phyloP scores from a whole-genome alignment of 192 early-diverging fungal species.

The Coemansia sp. region DNA sequence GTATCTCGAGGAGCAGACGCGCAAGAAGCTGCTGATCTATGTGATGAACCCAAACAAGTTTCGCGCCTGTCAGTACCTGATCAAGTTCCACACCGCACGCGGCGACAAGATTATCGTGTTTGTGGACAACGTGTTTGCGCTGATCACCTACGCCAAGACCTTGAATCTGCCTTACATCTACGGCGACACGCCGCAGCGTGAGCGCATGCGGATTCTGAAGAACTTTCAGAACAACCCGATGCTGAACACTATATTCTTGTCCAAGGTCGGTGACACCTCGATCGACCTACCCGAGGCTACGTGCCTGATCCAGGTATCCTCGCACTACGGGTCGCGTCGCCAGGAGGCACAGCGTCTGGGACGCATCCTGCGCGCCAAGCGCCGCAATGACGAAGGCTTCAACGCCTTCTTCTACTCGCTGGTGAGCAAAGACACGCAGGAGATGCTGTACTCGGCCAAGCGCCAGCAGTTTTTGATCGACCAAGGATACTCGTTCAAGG shows the following conservation, averaged over 20 bases:
- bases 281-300: constrained; percentile 98
- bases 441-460: constrained; percentile 97
- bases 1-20: constrained; percentile 75
- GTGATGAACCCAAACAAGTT: constrained; percentile 98
- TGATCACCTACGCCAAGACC: constrained; percentile 84
- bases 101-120: constrained; percentile 99
- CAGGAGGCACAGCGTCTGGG: constrained; percentile 98
- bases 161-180: constrained; percentile 84
- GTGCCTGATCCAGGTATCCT: constrained; percentile 97
- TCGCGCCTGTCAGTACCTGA: constrained; percentile 95
- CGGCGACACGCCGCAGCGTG: constrained; percentile 83
- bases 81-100: constrained; percentile 83
- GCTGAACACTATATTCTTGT: constrained; percentile 85
- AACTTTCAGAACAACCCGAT: constrained; percentile 92
- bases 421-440: constrained; percentile 97
- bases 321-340: constrained; percentile 94
- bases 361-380: constrained; percentile 91
- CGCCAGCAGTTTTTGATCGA: constrained; percentile 99
- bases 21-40: constrained; percentile 83
- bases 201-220: constrained; percentile 86
- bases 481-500: constrained; percentile 99
- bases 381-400: constrained; percentile 87
- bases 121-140: constrained; percentile 97
- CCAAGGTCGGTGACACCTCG: constrained; percentile 97
- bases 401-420: constrained; percentile 99